Conservation (phyloP, 2,329 filamentous ascomycete genomes). For the Exophiala aquamarina region DNA sequence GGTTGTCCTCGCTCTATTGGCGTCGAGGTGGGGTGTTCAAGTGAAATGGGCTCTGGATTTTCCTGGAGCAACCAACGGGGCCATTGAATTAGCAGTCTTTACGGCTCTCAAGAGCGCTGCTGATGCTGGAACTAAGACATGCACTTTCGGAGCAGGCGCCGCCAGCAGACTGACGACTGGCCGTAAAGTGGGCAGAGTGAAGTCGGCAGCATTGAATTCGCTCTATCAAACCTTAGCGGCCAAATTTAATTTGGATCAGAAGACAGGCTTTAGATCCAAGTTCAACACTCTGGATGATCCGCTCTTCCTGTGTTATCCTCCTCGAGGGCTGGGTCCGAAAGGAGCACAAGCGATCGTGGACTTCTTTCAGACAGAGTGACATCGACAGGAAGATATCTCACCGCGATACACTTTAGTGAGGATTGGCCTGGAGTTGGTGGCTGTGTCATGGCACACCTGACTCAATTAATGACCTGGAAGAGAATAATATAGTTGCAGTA, state of each 20-base stretch:
- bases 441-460: too few species aligned
- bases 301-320: slow-evolving; percentile 79
- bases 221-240: slow-evolving; percentile 72
- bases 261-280: slow-evolving; percentile 79
- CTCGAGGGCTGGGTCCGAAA: slow-evolving; percentile 70
- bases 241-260: slow-evolving; percentile 69
- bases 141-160: slow-evolving; percentile 78
- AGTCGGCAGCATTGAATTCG: slow-evolving; percentile 69
- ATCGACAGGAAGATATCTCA: neutral
- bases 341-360: slow-evolving; percentile 73
- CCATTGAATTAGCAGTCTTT: slow-evolving; percentile 72
- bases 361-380: slow-evolving; percentile 64
- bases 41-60: slow-evolving; percentile 85
- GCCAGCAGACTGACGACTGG: slow-evolving; percentile 67
- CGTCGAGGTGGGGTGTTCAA: slow-evolving; percentile 75
- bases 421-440: too few species aligned
- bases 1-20: slow-evolving; percentile 72
- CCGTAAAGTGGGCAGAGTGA: slow-evolving; percentile 69
- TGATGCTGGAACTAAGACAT: slow-evolving; percentile 54
- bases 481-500: too few species aligned
- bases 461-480: too few species aligned
- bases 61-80: slow-evolving; percentile 70
- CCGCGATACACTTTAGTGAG: too few species aligned
- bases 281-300: slow-evolving; percentile 74
- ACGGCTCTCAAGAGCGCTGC: slow-evolving; percentile 58